Evolutionary conservation across 1,284 basidiomycete species (phyloP), one percentile per base, ranked within the genome.

Genomic region (Cryptococcus hybrid): DNA sequence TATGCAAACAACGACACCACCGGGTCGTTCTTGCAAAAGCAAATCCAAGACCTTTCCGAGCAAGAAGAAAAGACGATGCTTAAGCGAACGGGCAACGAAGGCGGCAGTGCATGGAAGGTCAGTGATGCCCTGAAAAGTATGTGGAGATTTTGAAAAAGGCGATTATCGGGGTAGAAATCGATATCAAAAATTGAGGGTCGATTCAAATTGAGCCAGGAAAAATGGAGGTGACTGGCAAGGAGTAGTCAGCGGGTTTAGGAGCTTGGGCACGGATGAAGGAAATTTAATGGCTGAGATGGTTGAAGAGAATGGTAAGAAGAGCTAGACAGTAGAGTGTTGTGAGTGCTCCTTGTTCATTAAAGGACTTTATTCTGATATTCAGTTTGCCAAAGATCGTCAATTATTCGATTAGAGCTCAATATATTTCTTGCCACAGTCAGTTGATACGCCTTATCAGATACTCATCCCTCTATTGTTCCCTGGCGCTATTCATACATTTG

Each of bases 171-270:
- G 37, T 81, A 7, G 77, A 80, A 60, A 74, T 81, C 36, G 61
- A 59, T 24, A 66, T 81, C 13, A 68, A 56, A 69, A 46, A 66
- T 80, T 2, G 79, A 78, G 51, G 77, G 78, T 7, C 70, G 77
- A 51, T 75, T 72, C 65, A 80, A 81, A 63, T 70, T 80, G 62
- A 69, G 65, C 30, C 77, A 79, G 63, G 79, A 81, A 56, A 52
- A 37, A n/a, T 1, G 63, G 67, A 34, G 75, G 65, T 0, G 79
- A 81, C 65, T 67, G 75, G 59, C 7, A 56, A 13, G 78, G 79
- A 2, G 77, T 80, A 0, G 66, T 79, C 0, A 56, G 73, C 0
- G 79, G 79, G 0, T 76, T 80, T 58, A 59, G 52, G 30, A 53
- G 40, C 1, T 45, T 74, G 6, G 70, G 68, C 0, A 73, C 68